phyloP scores from a whole-genome alignment of 1,284 basidiomycete species.

The Tausonia pullulans region DNA sequence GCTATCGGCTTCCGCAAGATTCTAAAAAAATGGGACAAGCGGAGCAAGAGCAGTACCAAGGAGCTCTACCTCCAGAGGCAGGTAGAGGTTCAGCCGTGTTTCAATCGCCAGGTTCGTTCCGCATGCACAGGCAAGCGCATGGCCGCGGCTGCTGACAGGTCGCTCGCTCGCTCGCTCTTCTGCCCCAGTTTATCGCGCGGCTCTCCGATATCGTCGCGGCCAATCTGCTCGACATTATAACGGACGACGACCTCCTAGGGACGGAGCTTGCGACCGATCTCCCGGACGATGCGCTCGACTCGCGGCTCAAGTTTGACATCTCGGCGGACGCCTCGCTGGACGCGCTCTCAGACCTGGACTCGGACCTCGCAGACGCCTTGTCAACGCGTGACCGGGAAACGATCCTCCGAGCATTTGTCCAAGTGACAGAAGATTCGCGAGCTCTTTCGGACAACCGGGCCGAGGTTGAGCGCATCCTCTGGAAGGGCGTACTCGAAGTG shows the following conservation, averaged over 20 bases:
- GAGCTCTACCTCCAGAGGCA: slow-evolving; percentile 94
- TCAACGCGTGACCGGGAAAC: slow-evolving; percentile 48
- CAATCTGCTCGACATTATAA: slow-evolving; percentile 83
- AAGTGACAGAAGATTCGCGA: slow-evolving; percentile 46
- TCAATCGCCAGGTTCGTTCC: slow-evolving; percentile 72
- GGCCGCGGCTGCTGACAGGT: not conserved
- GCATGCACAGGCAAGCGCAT: not conserved
- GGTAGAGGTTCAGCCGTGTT: slow-evolving; percentile 96
- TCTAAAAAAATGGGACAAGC: slow-evolving; percentile 97
- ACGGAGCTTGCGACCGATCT: slow-evolving; percentile 46
- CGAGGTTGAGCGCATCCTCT: slow-evolving; percentile 72
- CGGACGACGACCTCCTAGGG: slow-evolving; percentile 46
- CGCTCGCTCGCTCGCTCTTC: not conserved
- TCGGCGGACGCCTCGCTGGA: slow-evolving; percentile 35
- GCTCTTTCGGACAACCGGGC: slow-evolving; percentile 30
- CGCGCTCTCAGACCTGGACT: slow-evolving; percentile 77
- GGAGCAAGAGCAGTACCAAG: slow-evolving; percentile 85
- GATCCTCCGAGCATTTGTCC: slow-evolving; percentile 57
- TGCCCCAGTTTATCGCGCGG: slow-evolving; percentile 74
- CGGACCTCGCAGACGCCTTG: slow-evolving; percentile 66
- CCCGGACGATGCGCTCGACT: slow-evolving; percentile 43
- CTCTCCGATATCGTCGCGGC: slow-evolving; percentile 89
- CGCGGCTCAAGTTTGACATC: slow-evolving; percentile 42
- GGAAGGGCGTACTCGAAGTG: slow-evolving; percentile 79
- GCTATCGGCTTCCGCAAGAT: slow-evolving; percentile 97